phyloP scores from a whole-genome alignment of 371 early-diverging fungal genomes.

The Actinomortierella wolfii region DNA sequence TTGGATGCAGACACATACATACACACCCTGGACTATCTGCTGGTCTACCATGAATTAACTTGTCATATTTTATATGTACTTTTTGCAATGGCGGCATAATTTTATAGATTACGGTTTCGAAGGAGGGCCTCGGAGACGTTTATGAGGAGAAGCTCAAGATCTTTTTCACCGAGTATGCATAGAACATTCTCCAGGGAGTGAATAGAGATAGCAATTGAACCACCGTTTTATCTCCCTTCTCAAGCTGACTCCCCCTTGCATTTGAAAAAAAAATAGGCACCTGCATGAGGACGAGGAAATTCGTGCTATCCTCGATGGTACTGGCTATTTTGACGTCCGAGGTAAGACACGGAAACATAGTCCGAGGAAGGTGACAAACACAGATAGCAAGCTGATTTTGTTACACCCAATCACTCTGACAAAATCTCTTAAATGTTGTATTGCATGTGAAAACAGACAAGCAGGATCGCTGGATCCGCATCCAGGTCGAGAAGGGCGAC shows the following conservation, averaged over 20 bases:
- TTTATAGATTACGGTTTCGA: constrained; percentile 71
- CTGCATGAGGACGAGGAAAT: constrained; percentile 98
- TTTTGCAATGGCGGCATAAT: not conserved
- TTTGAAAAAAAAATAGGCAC: constrained; percentile 67
- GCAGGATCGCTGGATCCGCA: constrained; percentile 90
- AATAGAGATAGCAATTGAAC: not conserved
- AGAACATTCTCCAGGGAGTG: not conserved
- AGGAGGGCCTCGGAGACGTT: constrained; percentile 70
- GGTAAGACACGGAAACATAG: constrained; percentile 38
- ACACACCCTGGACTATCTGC: too few relatives aligned
- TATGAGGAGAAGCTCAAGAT: constrained; percentile 92
- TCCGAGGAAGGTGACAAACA: too few relatives aligned
- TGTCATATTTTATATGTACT: not conserved
- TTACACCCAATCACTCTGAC: too few relatives aligned
- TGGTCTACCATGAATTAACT: too few relatives aligned
- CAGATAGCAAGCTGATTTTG: too few relatives aligned
- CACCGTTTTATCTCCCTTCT: too few relatives aligned
- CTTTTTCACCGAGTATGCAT: constrained; percentile 87
- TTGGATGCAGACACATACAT: too few relatives aligned
- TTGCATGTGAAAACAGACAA: too few relatives aligned
- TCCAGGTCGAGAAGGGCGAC: constrained; percentile 76
- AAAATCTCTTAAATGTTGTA: too few relatives aligned
- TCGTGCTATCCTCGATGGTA: constrained; percentile 87
- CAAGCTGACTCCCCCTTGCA: too few relatives aligned
- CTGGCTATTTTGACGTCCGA: constrained; percentile 90